Evolutionary conservation across 495 filamentous ascomycete species (phyloP).

Genomic region (Penicillium salamii): DNA sequence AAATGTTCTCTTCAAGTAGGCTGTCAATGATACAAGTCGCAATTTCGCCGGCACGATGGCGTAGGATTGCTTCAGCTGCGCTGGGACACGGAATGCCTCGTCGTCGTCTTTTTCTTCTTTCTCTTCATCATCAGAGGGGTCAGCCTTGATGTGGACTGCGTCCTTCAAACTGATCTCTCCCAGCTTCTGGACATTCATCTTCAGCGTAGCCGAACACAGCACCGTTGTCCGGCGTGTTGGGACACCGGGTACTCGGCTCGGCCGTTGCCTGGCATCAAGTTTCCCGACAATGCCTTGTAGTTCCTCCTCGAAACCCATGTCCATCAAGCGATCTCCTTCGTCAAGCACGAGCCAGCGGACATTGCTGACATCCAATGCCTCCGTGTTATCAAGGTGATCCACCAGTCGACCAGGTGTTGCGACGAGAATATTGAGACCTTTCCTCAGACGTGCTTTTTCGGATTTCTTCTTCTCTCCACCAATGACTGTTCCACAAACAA

Average conservation of each 20-base stretch:
- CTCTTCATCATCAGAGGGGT: constrained; percentile 43
- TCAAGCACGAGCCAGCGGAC: constrained; percentile 93
- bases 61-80: constrained; percentile 90
- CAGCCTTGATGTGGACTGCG: constrained; percentile 79
- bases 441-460: constrained; percentile 88
- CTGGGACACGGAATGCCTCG: constrained; percentile 71
- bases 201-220: constrained; percentile 96
- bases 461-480: constrained; percentile 97
- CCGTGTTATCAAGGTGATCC: constrained; percentile 89
- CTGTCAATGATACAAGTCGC: constrained; percentile 79
- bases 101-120: constrained; percentile 44
- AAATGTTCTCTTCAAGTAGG: constrained; percentile 80
- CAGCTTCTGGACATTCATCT: constrained; percentile 88
- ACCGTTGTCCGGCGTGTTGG: constrained; percentile 78
- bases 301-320: constrained; percentile 93
- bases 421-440: constrained; percentile 91
- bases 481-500: constrained; percentile 87
- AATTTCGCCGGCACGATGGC: constrained; percentile 84
- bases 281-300: constrained; percentile 76
- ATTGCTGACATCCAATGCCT: constrained; percentile 80
- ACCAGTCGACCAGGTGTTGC: constrained; percentile 87
- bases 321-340: constrained; percentile 95
- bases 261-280: constrained; percentile 51
- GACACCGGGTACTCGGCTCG: constrained; percentile 52
- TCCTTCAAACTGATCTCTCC: constrained; percentile 94